A percentile compares a stretch with the other conserved stretches of the same genome.
Evolutionary conservation across 805 yeast genomes (phyloP).

Genomic region (Nakazawaea pomicola): DNA sequence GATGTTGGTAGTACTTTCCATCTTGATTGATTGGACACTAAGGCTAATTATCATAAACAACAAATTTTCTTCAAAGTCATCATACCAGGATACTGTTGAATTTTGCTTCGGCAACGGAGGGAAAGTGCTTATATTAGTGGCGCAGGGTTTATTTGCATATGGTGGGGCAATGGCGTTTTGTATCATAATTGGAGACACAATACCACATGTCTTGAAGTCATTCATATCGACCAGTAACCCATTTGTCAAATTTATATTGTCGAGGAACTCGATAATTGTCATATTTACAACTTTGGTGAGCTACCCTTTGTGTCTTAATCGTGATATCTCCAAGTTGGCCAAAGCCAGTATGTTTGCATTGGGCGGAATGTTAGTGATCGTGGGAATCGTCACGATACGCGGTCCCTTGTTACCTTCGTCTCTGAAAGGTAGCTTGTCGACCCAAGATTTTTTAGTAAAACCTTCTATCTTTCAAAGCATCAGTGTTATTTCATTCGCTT

Average conservation of each 20-base stretch:
- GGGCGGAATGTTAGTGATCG: slow-evolving; percentile 77
- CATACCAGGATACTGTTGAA: slow-evolving; percentile 83
- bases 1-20: slow-evolving; percentile 52
- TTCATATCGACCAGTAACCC: slow-evolving; percentile 46
- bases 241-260: slow-evolving; percentile 49
- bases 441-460: slow-evolving; percentile 47
- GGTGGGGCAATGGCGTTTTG: slow-evolving; percentile 95
- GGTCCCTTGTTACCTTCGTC: slow-evolving; percentile 58
- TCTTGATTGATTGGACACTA: slow-evolving; percentile 84
- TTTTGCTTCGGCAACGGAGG: slow-evolving; percentile 77
- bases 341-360: slow-evolving; percentile 84
- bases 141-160: slow-evolving; percentile 86
- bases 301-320: slow-evolving; percentile 74
- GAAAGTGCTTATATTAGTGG: slow-evolving; percentile 55
- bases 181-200: slow-evolving; percentile 90
- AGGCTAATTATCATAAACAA: slow-evolving; percentile 78
- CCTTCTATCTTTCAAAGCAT: slow-evolving; percentile 78
- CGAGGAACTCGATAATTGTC: slow-evolving; percentile 66
- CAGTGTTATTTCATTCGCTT: slow-evolving; percentile 90
- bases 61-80: slow-evolving; percentile 64
- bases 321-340: slow-evolving; percentile 81
- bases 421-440: slow-evolving; percentile 43
- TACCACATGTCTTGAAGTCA: slow-evolving; percentile 81
- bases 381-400: slow-evolving; percentile 62
- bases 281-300: slow-evolving; percentile 69